Base-by-base conservation (phyloP, 345 rosid genomes). In the Eucalyptus pauciflora region DNA sequence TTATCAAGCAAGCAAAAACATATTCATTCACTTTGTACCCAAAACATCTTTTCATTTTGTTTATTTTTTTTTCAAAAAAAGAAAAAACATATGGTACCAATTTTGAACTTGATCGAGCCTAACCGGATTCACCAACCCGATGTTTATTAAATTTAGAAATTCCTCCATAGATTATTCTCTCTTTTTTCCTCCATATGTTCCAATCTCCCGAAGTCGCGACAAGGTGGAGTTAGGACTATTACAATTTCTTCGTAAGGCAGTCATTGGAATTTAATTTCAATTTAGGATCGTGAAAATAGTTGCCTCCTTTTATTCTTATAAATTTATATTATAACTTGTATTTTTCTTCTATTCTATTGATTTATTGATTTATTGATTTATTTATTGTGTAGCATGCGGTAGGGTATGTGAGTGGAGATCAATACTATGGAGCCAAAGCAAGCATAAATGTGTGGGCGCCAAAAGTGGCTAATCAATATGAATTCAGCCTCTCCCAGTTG, bases 371-470 rank as follows among this genome's bases (percentile, higher is more conserved):
- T 56, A 56, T 64, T 60, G 27, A 25, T 33, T 76, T 76, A 20
- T 20, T 76, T 41, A 41, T 76, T 5, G 11, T 76, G 89, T 95
- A 98, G 99, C 99, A 98, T 92, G 99, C 99, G 88, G 99, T 98
- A 58, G 99, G 99, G 86, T 98, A 95, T 90, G 99, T 95, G 91
- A 93, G 67, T 50, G 99, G 99, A 50, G 96, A 93, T 43, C 95
- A 96, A 89, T 98, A 97, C 86, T 98, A 97, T 79, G 99, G 99
- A 89, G 99, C 99, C 86, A 98, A 97, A 91, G 99, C 99, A 7
- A 96, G 98, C 91, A 94, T 98, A 62, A 98, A 96, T 90, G 99
- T 98, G 88, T 98, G 99, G 99, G 91, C 97, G 41, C 99, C 99
- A 17, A 90, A 83, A 18, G 99, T 98, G 31, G 69, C 92, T 6